These are phyloP conservation scores for Schizophyllum commune DNA, from an alignment of 1,284 basidiomycete species.

Conservation along the genomic window DNA sequence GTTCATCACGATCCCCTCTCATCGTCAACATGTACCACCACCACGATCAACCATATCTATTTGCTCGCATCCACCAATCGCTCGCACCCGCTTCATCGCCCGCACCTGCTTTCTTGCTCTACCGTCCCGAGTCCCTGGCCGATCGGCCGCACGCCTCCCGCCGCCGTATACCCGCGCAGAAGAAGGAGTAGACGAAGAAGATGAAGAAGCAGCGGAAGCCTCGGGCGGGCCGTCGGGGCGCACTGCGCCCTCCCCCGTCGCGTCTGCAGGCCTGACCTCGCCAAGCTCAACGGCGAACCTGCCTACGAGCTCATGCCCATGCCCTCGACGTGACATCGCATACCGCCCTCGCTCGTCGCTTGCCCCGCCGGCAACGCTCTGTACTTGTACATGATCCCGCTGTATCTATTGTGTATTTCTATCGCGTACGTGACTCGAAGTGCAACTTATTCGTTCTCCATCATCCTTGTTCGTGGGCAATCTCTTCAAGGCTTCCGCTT, in stretches of 20 bases:
- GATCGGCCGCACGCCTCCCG: background rate
- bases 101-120: background rate
- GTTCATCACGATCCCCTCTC: background rate
- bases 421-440: background rate
- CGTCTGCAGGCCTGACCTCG: too few species aligned
- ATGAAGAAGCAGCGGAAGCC: background rate
- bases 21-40: background rate
- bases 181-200: background rate
- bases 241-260: too few species aligned
- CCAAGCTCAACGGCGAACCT: too few species aligned
- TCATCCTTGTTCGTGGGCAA: too few species aligned
- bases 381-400: background rate
- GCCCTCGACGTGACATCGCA: background rate
- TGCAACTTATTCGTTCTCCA: background rate
- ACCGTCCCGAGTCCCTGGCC: background rate
- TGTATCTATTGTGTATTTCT: background rate
- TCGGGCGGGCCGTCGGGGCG: background rate
- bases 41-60: background rate
- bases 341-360: too few species aligned
- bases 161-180: background rate
- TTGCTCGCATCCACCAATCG: background rate
- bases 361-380: background rate
- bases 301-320: too few species aligned
- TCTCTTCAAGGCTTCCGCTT: too few species aligned
- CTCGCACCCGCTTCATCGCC: background rate